phyloP scores from a whole-genome alignment of 2,329 filamentous ascomycete species.

The Westerdykella ornata region DNA sequence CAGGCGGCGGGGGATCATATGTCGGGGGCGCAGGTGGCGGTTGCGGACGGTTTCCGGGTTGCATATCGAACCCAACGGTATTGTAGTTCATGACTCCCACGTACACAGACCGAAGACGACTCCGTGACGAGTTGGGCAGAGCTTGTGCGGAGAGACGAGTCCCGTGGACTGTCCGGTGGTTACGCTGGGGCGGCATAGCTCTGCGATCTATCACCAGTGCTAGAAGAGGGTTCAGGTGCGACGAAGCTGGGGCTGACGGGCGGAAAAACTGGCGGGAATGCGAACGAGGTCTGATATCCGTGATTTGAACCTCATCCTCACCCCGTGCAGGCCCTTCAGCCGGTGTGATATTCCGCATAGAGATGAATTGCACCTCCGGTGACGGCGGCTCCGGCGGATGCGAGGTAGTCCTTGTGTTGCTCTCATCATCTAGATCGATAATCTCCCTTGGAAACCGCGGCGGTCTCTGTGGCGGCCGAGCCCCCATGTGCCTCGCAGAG shows the following conservation, averaged over 20 bases:
- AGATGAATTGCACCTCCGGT: constrained; percentile 49
- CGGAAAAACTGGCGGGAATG: not conserved
- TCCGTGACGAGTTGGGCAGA: too few species aligned
- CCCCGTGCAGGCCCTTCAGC: too few species aligned
- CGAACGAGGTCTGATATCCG: too few species aligned
- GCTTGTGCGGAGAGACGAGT: too few species aligned
- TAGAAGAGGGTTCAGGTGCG: not conserved
- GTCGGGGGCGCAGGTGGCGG: constrained; percentile 33
- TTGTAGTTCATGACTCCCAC: constrained; percentile 35
- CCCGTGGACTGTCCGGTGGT: too few species aligned
- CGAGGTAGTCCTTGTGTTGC: constrained; percentile 6
- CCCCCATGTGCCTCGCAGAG: not conserved
- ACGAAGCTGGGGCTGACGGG: not conserved
- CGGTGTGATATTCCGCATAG: constrained; percentile 14
- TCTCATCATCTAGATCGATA: constrained; percentile 38
- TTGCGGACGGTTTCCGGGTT: constrained; percentile 15
- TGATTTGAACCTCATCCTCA: too few species aligned
- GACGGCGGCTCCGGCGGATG: constrained; percentile 12
- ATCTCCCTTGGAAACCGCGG: constrained; percentile 41
- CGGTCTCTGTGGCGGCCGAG: constrained; percentile 30
- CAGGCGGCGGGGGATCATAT: constrained; percentile 59
- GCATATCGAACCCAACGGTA: constrained; percentile 41
- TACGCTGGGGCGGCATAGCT: too few species aligned
- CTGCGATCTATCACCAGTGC: too few species aligned
- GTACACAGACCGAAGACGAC: too few species aligned